phyloP scores from a whole-genome alignment of 1,284 basidiomycete species.

The Cryptococcus depauperatus region DNA sequence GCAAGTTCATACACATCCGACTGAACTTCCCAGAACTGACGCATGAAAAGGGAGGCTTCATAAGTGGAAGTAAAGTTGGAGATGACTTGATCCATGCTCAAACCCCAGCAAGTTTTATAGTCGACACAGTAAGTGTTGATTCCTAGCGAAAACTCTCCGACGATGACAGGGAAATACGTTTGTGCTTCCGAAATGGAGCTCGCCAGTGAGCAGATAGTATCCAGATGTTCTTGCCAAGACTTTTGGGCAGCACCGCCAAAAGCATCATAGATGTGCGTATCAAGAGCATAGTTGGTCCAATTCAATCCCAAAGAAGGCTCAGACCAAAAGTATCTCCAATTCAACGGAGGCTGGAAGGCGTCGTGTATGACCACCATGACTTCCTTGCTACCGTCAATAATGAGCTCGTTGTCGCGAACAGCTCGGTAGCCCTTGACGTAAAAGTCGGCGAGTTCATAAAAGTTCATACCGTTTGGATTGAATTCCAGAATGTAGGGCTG shows the following conservation, averaged over 20 bases:
- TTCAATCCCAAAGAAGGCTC: slow-evolving; percentile 18
- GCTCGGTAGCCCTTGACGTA: slow-evolving; percentile 31
- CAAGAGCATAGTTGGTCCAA: slow-evolving; percentile 35
- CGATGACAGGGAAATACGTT: slow-evolving; percentile 21
- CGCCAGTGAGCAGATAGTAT: slow-evolving; percentile 23
- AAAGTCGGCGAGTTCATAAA: slow-evolving; percentile 24
- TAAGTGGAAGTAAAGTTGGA: slow-evolving; percentile 21
- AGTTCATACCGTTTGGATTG: slow-evolving; percentile 21
- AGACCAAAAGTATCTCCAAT: slow-evolving; percentile 34
- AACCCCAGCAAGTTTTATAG: slow-evolving; percentile 24
- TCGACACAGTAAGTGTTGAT: slow-evolving; percentile 30
- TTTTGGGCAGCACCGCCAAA: slow-evolving; percentile 19
- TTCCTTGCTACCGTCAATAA: slow-evolving; percentile 20
- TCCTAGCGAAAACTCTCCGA: slow-evolving; percentile 30
- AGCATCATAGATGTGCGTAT: slow-evolving; percentile 36
- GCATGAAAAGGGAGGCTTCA: slow-evolving; percentile 22
- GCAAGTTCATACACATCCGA: slow-evolving; percentile 27
- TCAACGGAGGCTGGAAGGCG: slow-evolving; percentile 30
- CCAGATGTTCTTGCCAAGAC: slow-evolving; percentile 30
- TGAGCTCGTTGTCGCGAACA: slow-evolving; percentile 26
- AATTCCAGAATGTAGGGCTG: slow-evolving; percentile 25
- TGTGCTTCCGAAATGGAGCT: slow-evolving; percentile 19
- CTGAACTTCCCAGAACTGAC: slow-evolving; percentile 37
- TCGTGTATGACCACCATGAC: slow-evolving; percentile 40
- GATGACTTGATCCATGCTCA: slow-evolving; percentile 19